Base-by-base conservation (phyloP, 805 yeast species). In the Hanseniaspora meyeri region DNA sequence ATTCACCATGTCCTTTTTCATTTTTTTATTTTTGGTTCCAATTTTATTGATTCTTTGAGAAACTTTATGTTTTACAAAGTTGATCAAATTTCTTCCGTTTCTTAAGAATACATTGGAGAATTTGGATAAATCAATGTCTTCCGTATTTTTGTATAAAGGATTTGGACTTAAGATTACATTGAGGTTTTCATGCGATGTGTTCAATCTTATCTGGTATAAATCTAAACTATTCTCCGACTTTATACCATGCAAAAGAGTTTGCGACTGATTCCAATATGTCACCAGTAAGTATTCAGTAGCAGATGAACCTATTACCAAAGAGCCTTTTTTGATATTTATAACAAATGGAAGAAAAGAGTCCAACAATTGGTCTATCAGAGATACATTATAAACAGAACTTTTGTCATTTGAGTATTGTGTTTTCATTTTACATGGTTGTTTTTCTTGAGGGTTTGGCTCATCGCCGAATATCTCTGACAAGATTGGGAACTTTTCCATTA, bases 261-360 rank as follows among this genome's bases (percentile, higher is more conserved):
- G 69, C 1, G 80, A 80, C 1, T 73, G 65, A 5, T 76, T 72
- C 62, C 76, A 83, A 9, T 88, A 81, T 4, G 77, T 72, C 3
- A 88, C 81, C 46, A 85, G 60, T 11, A 93, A 69, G 0, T 90
- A 79, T 1, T 93, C 83, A 0, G 96, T 88, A 16, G 79, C 76
- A 58, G 76, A 74, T 67, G 90, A 91, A 9, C 98, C 98, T 20
- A 88, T 63, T 1, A 87, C 84, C 31, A 87, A 50, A 0, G 95
- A 83, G 1, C 91, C 88, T 57, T 79, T 83, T 47, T 73, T 77
- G 12, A 87, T 72, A 8, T 71, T 68, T 2, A 87, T 50, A 14
- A 78, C 77, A 2, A 91, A 61, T 0, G 98, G 98, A 11, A 87
- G 69, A 12, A 75, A 56, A 14, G 52, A 62, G 32, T 37, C 60